Evolutionary conservation across 352 stramenopile genomes (phyloP), one percentile per base, ranked within the genome.

Genomic region (Globisporangium solare): DNA sequence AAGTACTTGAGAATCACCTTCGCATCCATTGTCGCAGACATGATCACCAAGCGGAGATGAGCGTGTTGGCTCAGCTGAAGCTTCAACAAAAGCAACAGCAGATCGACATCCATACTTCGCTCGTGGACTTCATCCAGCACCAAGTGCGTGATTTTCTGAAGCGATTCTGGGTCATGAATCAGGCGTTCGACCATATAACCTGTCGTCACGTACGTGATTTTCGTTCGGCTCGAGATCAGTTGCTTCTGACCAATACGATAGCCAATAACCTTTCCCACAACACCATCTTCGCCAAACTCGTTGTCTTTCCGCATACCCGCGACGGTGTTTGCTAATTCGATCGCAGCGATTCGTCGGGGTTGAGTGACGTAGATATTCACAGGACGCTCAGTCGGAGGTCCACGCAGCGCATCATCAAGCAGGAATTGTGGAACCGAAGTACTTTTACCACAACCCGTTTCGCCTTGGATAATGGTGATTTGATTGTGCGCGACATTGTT

Each of bases 371-470:
- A 98, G 50, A 98, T 96, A 57, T 98, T 98, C 15, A 95, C 73
- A 7, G 77, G 71, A 3, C 82, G 66, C 64, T 85, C 54, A 20
- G 51, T 60, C 1, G 51, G 17, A 6, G 56, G 52, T 2, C 46
- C 47, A 4, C 47, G 46, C 14, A 73, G 35, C 43, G 66, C 64
- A 6, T 79, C 67, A 61, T 97, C 80, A 8, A 98, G 74, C 18
- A 99, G 66, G 66, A 99, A 97, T 48, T 97, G 79, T 20, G 96
- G 96, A 5, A 99, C 86, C 7, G 92, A 88, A 8, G 87, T 97
- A 58, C 78, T 97, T 72, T 99, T 99, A n/a, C 97, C 97, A 65
- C 96, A 99, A 6, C 97, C 96, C 27, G 88, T 97, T 58, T 98
- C 92, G 3, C 90, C 92, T 68, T 97, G 88, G 43, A 97, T 96